Base-by-base conservation (phyloP, 2,329 filamentous ascomycete genomes). In the Penicillium sp. region DNA sequence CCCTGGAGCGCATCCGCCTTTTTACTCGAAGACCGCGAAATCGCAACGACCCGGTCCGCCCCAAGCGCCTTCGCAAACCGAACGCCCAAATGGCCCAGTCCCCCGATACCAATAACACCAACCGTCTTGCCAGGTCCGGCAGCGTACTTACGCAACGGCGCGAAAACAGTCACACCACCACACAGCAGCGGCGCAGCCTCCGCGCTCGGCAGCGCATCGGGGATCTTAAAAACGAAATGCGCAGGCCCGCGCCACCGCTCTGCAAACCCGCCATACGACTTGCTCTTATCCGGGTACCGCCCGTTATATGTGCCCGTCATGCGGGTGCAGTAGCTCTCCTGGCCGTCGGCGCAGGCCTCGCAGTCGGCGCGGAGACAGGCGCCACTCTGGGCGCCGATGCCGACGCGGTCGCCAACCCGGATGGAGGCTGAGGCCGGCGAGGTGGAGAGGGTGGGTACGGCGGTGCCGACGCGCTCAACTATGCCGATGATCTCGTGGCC, bases 91-190 rank as follows among this genome's bases (percentile, higher is more conserved):
- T 94, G 90, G 0, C 90, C 90, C 0, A 92, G 76, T 0, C 90
- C 90, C 6, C 90, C 90, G 12, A 93, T 80, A 6, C 90, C 90
- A 12, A 91, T 79, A 55, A 94, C 84, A 0, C 86, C 90, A 0
- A 94, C 88, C 4, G 77, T 81, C 73, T 90, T 90, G 4, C 90
- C 90, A 0, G 88, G 87, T 0, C 90, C 90, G 37, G 86, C 83
- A 1, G 85, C 86, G 38, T 90, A 86, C 31, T 88, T 83, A 52
- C 83, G 83, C 15, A 95, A 76, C 0, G 91, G 90, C 4, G 84
- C 84, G 71, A 85, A 95, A 0, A 88, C 84, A 0, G 91, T 95
- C 54, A 94, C 82, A 1, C 91, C 91, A 1, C 87, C 91, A 70
- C 91, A 94, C 31, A 94, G 81, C 79, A 95, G 86, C 1, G 90